A percentile compares a stretch with the other conserved stretches of the same genome.
Conservation (phyloP, 768 basidiomycete species). For the Amanita muscaria region DNA sequence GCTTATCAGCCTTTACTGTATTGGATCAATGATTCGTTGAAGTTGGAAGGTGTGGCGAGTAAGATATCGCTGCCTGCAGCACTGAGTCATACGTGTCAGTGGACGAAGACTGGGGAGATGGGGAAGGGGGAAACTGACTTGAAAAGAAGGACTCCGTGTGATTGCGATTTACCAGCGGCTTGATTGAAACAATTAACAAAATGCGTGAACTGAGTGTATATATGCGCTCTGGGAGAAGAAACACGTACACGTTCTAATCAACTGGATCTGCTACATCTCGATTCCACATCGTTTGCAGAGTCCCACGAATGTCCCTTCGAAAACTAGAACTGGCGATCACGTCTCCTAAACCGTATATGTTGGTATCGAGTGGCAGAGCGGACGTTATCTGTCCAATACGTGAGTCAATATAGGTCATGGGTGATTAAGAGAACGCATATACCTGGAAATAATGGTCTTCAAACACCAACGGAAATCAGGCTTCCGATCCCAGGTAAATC, state of each 20-base stretch:
- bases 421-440: too few species aligned
- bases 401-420: too few species aligned
- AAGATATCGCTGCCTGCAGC: slow-evolving; percentile 66
- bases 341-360: slow-evolving; percentile 76
- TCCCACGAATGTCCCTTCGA: slow-evolving; percentile 53
- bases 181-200: slow-evolving; percentile 62
- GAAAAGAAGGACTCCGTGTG: slow-evolving; percentile 72
- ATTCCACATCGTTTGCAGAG: slow-evolving; percentile 62
- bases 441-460: slow-evolving; percentile 77
- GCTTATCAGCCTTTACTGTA: slow-evolving; percentile 57
- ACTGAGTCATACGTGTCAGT: slow-evolving; percentile 24
- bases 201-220: slow-evolving; percentile 51
- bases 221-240: not conserved
- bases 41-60: slow-evolving; percentile 47
- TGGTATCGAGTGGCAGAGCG: slow-evolving; percentile 53
- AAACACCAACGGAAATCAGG: slow-evolving; percentile 65
- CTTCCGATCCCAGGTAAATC: too few species aligned
- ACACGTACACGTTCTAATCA: slow-evolving; percentile 54
- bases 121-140: slow-evolving; percentile 30
- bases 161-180: slow-evolving; percentile 38
- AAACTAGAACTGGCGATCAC: slow-evolving; percentile 62
- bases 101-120: not conserved
- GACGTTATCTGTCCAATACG: too few species aligned
- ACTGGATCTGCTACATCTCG: slow-evolving; percentile 54
- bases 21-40: slow-evolving; percentile 53